A percentile compares a stretch with the other conserved stretches of the same genome.
Evolutionary conservation across 768 basidiomycete species (phyloP).

Genomic region (Cystobasidium ongulense): DNA sequence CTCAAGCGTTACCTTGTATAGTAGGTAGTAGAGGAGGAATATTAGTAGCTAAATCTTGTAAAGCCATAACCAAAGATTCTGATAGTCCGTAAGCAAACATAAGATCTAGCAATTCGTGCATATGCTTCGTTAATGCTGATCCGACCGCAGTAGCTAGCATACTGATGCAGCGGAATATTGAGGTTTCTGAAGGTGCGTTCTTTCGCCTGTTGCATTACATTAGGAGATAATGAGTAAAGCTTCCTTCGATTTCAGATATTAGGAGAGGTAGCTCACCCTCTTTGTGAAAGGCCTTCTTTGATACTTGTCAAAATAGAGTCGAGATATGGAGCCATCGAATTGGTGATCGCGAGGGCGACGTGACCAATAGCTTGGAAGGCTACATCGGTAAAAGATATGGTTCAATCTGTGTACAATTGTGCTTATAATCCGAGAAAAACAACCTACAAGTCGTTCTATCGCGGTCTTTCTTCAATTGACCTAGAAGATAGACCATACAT

Average conservation of each 20-base stretch:
- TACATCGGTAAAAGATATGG: too few species aligned
- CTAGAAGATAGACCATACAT: conserved; percentile 82
- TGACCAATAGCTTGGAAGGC: conserved; percentile 96
- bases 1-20: conserved; percentile 63
- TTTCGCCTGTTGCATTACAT: conserved; percentile 51
- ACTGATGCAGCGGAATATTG: conserved; percentile 94
- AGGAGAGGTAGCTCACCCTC: conserved; percentile 57
- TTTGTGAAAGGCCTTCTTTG: conserved; percentile 73
- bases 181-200: conserved; percentile 84
- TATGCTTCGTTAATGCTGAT: conserved; percentile 83
- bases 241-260: not conserved
- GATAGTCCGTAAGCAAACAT: conserved; percentile 93
- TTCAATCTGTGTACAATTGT: too few species aligned
- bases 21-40: conserved; percentile 84
- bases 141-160: conserved; percentile 94
- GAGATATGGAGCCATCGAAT: conserved; percentile 91
- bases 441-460: conserved; percentile 75
- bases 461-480: conserved; percentile 75
- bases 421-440: too few species aligned
- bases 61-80: conserved; percentile 73
- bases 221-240: not conserved
- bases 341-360: conserved; percentile 78
- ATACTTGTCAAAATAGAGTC: conserved; percentile 83
- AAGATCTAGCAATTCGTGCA: conserved; percentile 91
- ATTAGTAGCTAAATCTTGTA: conserved; percentile 70